Evolutionary conservation across 768 basidiomycete species (phyloP), one percentile per base, ranked within the genome.

Genomic region (Holtermanniella nyarrowii): DNA sequence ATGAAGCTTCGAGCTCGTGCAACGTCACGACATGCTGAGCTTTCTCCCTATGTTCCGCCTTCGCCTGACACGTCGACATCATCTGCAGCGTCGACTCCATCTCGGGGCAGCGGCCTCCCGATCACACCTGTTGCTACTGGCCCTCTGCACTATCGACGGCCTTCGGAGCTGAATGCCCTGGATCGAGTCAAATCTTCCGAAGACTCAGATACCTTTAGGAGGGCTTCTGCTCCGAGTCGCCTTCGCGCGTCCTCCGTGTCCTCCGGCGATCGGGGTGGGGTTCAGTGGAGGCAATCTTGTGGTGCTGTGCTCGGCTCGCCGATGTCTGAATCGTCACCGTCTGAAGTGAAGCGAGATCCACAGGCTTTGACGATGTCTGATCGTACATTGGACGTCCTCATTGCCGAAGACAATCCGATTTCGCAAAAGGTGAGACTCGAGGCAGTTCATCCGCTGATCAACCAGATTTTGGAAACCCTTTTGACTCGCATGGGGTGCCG

Each of bases 371-470:
- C n/a, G n/a, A 7, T 37, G 12, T 78, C 72, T 52, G 89, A 91
- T 67, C 81, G 88, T 39, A 83, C 84, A n/a, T 83, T 97, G 49
- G 95, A 90, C 39, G 90, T 88, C 64, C 71, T 99, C 23, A 78
- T 99, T 27, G 95, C 93, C 1, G 95, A 97, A 70, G 90, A 97
- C 62, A 97, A 99, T 64, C 95, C 95, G 1, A 96, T 97, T 58
- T 93, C 90, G 0, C 86, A 87, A 26, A 96, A 97, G 53, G 63
- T 65, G 54, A 53, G 63, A 18, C 3, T 39, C 10, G 43, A 18
- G 26, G 18, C 13, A 26, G 13, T 16, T 2, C 14, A 39, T 27
- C 26, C 23, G 45, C 53, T 57, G 53, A 54, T 42, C 20, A 2
- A 12, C n/a, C 50, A 66, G 76, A 96, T 99, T 45, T 83, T 96